Evolutionary conservation across 345 rosid genomes (phyloP), one percentile per base, ranked within the genome.

Genomic region (Cardamine occulta): DNA sequence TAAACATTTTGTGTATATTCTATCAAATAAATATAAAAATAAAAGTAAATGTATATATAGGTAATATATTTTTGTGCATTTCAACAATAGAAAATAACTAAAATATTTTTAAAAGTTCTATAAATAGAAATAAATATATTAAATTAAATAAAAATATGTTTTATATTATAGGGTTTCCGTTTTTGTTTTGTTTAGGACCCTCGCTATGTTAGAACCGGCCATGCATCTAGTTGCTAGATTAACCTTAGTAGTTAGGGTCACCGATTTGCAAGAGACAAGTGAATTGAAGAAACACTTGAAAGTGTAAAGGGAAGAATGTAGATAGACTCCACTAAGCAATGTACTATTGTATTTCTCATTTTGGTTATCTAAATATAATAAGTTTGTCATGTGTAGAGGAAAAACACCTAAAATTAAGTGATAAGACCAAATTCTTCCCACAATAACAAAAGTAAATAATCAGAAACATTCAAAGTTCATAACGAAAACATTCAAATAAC

Each of bases 211-310:
- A n/a, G n/a, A n/a, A n/a, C n/a, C n/a, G n/a, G n/a, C n/a, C n/a
- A n/a, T n/a, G n/a, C n/a, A 28, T 17, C 56, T 47, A 9, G 6
- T 40, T 70, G 15, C 70, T 57, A 42, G 35, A 53, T 53, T 47
- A 19, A 64, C 55, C 37, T 21, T 48, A 42, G 71, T 54, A 45
- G 17, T 54, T 72, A 73, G 62, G 44, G 26, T 72, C 60, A 48
- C 11, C 10, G 35, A 15, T n/a, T 26, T 72, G 59, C 18, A 21
- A 6, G 37, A 31, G 40, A 17, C 62, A n/a, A 31, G 2, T 17
- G 40, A 15, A 57, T 57, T 26, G 26, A 54, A 39, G 49, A 12
- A 68, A 44, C 18, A 15, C 18, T 44, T 44, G 0, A 0, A 39
- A 14, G n/a, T n/a, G n/a, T n/a, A 15, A 45, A 0, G 9, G 21